phyloP scores from a whole-genome alignment of 2,329 filamentous ascomycete genomes.

The Metarhizium rileyi region DNA sequence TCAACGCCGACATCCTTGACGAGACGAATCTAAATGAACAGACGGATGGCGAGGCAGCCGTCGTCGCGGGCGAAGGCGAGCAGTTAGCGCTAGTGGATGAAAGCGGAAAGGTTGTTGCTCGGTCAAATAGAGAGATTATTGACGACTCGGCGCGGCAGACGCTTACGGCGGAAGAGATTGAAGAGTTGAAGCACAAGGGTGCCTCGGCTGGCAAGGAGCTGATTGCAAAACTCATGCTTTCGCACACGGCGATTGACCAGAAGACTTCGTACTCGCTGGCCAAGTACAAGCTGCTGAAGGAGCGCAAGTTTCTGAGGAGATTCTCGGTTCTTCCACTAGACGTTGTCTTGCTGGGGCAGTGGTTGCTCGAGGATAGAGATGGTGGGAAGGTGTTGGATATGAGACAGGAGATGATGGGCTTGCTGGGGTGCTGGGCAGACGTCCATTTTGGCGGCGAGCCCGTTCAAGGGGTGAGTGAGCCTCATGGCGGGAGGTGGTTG shows the following conservation, averaged over 20 bases:
- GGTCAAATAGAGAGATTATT: slow-evolving; percentile 48
- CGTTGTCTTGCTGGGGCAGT: slow-evolving; percentile 64
- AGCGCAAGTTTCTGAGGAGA: slow-evolving; percentile 82
- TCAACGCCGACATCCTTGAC: slow-evolving; percentile 69
- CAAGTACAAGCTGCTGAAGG: slow-evolving; percentile 92
- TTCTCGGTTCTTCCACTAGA: slow-evolving; percentile 83
- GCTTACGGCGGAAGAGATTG: slow-evolving; percentile 65
- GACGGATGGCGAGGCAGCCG: slow-evolving; percentile 34
- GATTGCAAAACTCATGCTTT: slow-evolving; percentile 84
- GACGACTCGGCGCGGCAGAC: slow-evolving; percentile 62
- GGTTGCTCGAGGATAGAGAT: slow-evolving; percentile 72
- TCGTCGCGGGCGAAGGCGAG: slow-evolving; percentile 27
- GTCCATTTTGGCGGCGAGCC: slow-evolving; percentile 52
- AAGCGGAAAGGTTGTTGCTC: slow-evolving; percentile 36
- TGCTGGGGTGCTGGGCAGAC: slow-evolving; percentile 85
- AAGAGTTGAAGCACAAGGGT: slow-evolving; percentile 63
- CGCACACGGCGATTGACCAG: slow-evolving; percentile 81
- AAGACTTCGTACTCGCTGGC: slow-evolving; percentile 90
- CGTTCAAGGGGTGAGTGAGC: slow-evolving; percentile 14
- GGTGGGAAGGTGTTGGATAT: slow-evolving; percentile 74
- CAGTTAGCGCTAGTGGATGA: slow-evolving; percentile 35
- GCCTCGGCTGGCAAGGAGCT: slow-evolving; percentile 76
- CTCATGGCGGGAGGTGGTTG: slow-evolving; percentile 53
- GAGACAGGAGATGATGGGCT: slow-evolving; percentile 69
- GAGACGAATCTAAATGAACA: slow-evolving; percentile 26